These are phyloP conservation scores for Gonium pectorale DNA, from an alignment of 139 green algal species.

Conservation along the genomic window DNA sequence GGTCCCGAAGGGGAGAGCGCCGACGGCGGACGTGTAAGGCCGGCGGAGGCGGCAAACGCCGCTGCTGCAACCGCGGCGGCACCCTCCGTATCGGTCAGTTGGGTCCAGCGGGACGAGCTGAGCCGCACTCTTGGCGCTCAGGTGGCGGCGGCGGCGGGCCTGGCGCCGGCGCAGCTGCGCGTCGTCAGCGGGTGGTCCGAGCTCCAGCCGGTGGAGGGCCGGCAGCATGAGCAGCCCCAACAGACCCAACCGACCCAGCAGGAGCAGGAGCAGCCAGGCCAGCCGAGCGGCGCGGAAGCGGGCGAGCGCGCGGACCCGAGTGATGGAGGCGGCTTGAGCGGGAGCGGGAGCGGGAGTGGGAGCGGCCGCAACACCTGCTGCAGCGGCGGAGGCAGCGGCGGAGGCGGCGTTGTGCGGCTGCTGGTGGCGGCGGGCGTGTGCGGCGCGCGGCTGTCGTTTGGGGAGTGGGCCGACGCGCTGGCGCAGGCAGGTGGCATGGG, in stretches of 20 bases:
- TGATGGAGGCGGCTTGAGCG: not conserved
- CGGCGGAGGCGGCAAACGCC: not conserved
- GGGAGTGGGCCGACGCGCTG: constrained; percentile 17
- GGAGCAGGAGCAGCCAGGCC: too few relatives aligned
- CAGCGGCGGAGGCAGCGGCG: not conserved
- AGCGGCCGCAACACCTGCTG: not conserved
- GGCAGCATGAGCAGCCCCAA: too few relatives aligned
- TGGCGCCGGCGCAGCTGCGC: not conserved
- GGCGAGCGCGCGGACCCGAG: too few relatives aligned
- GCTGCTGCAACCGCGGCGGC: not conserved
- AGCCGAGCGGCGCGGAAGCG: too few relatives aligned
- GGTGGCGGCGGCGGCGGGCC: constrained; percentile 16
- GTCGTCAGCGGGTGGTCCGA: not conserved
- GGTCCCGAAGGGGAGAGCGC: too few relatives aligned
- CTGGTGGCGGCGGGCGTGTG: constrained; percentile 4
- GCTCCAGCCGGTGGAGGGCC: too few relatives aligned
- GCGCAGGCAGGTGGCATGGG: not conserved
- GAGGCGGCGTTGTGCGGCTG: not conserved
- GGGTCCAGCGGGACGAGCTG: constrained; percentile 25
- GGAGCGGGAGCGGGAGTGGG: not conserved
- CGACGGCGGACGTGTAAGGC: too few relatives aligned
- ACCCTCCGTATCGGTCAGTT: not conserved
- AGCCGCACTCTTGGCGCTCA: constrained; percentile 2
- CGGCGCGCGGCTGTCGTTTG: constrained; percentile 8
- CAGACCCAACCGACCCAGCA: too few relatives aligned